These are phyloP conservation scores for Fusarium avenaceum DNA, from an alignment of 2,329 filamentous ascomycete genomes.

Conservation along the genomic window DNA sequence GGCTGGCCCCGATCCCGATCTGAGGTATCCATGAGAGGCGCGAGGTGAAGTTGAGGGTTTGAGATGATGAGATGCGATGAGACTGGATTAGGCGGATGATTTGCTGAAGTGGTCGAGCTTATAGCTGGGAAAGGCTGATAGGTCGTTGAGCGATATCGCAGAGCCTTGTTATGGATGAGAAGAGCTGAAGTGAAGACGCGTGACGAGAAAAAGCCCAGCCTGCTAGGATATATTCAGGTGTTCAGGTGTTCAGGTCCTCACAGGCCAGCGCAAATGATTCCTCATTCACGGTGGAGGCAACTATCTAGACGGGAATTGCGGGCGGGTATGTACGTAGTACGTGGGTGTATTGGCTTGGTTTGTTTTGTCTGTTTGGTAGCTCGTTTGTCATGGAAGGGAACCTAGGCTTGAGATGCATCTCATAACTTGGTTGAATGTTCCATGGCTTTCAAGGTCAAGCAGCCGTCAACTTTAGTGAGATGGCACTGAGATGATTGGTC, in stretches of 20 bases:
- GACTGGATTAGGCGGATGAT: neutral
- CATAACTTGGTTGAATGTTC: constrained; percentile 15
- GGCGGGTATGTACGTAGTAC: neutral
- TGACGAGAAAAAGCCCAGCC: constrained; percentile 40
- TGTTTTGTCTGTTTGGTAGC: constrained; percentile 16
- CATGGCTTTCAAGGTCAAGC: constrained; percentile 27
- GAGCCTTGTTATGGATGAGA: constrained; percentile 41
- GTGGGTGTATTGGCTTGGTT: neutral
- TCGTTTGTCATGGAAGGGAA: constrained; percentile 6
- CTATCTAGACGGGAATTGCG: constrained; percentile 1
- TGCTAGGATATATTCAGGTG: constrained; percentile 35
- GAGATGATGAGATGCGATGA: neutral
- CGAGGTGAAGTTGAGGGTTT: neutral
- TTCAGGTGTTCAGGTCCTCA: constrained; percentile 1
- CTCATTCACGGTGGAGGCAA: constrained; percentile 29
- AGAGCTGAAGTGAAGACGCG: constrained; percentile 36
- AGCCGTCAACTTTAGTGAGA: constrained; percentile 22
- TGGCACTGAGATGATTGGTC: constrained; percentile 32
- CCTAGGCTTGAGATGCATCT: constrained; percentile 19
- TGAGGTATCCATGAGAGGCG: constrained; percentile 39
- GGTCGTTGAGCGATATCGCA: constrained; percentile 26
- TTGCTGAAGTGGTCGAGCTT: neutral
- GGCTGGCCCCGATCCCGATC: constrained; percentile 39
- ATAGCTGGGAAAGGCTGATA: constrained; percentile 37
- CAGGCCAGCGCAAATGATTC: constrained; percentile 1